Evolutionary conservation across 208 protist genomes (phyloP), one percentile per base, ranked within the genome.

Genomic region (Wallacemonas sp.): DNA sequence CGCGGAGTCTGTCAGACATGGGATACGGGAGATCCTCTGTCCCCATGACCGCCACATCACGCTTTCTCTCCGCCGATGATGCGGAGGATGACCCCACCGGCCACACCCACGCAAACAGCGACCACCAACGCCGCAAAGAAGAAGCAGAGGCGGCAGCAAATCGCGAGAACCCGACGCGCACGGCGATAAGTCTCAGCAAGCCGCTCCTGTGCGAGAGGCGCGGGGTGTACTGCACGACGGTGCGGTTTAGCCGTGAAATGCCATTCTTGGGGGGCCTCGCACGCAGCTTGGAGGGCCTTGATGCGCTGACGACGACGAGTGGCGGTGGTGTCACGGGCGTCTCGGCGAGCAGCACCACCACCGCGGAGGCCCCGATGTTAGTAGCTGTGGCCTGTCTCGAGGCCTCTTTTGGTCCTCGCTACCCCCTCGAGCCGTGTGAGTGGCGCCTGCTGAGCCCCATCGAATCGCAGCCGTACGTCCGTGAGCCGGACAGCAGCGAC

Each of bases 371-470:
- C 3, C 51, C 51, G 14, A 26, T 69, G 30, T 15, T 73, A 2
- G 67, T 86, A 9, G 60, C 51, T 36, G 72, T 58, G 6, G 63
- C 61, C 11, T 75, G 66, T 8, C 31, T 78, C 58, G 69, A 84
- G 36, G 77, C 79, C 21, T 24, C 68, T 24, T 90, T 86, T 58
- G 46, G 64, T 1, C 55, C 66, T 1, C 55, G 61, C 19, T 90
- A 90, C 61, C 83, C 79, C 11, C 59, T 42, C 41, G 69, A 77
- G 46, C 71, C 76, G 30, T 86, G 79, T 34, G 31, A 62, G 49
- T 90, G 83, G 83, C 69, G 68, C 26, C 45, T 80, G 47, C 36
- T 58, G 5, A 42, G 30, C 5, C 3, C 19, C 30, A 21, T n/a
- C 2, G 51, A 58, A 31, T 58, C 51, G 51, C 51, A 58, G 30